Conservation (phyloP, 2,329 filamentous ascomycete species). For the Coniochaeta sp. region DNA sequence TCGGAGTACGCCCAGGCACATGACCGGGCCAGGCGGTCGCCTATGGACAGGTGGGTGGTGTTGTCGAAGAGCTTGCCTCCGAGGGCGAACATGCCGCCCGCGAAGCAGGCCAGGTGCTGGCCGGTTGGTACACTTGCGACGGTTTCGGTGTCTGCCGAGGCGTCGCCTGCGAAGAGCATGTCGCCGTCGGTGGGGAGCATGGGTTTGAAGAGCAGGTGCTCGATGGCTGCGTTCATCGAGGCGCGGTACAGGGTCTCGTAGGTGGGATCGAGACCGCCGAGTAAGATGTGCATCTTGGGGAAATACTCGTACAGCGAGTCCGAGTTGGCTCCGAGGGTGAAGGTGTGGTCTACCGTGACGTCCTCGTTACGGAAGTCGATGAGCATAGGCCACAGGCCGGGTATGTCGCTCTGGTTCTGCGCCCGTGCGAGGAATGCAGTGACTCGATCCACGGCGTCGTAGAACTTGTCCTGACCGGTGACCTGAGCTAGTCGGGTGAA, state of each 20-base stretch:
- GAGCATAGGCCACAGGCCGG: slow-evolving; percentile 64
- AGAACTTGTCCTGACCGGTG: slow-evolving; percentile 64
- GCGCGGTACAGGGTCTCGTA: slow-evolving; percentile 58
- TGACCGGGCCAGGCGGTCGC: slow-evolving; percentile 38
- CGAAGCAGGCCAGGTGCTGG: slow-evolving; percentile 38
- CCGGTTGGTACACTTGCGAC: slow-evolving; percentile 20
- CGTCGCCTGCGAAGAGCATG: slow-evolving; percentile 49
- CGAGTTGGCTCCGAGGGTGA: slow-evolving; percentile 42
- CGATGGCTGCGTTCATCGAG: slow-evolving; percentile 50
- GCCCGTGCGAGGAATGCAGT: slow-evolving; percentile 54
- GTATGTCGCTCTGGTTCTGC: slow-evolving; percentile 60
- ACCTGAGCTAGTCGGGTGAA: slow-evolving; percentile 68
- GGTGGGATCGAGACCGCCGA: slow-evolving; percentile 49
- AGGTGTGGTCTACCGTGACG: slow-evolving; percentile 26
- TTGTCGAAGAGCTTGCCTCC: slow-evolving; percentile 35
- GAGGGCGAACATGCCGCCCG: slow-evolving; percentile 39
- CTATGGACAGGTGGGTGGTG: slow-evolving; percentile 35
- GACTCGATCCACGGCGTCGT: slow-evolving; percentile 64
- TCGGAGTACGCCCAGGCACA: slow-evolving; percentile 50
- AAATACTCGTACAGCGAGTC: slow-evolving; percentile 52
- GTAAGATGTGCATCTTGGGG: slow-evolving; percentile 53
- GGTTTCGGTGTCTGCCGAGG: slow-evolving; percentile 10
- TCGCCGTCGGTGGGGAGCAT: slow-evolving; percentile 55
- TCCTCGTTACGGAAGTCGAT: slow-evolving; percentile 45
- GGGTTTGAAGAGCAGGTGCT: slow-evolving; percentile 61